Evolutionary conservation across 2,329 filamentous ascomycete genomes (phyloP), one percentile per base, ranked within the genome.

Genomic region (Colletotrichum sp.): DNA sequence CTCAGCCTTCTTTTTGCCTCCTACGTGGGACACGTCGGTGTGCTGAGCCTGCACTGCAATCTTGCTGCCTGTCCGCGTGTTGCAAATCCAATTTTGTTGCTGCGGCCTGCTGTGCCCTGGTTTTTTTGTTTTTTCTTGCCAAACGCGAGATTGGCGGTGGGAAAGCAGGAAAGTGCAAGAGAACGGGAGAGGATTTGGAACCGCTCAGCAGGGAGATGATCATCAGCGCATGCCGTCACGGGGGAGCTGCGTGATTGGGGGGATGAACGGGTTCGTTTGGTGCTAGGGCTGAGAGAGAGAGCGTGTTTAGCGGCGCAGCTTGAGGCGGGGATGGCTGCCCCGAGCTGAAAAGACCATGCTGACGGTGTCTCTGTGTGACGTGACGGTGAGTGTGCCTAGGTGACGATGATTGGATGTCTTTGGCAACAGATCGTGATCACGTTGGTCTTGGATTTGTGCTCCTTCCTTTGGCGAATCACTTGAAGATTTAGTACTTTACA

Each of bases 1-100:
- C 43, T 48, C 43, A 48, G 43, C 43, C 55, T 60, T 60, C 24
- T 30, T 60, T 59, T 59, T 28, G n/a, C 55, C 24, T 28, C 4
- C 59, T n/a, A 7, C 60, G 26, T 14, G 3, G 26, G 60, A 28
- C 30, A 43, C 26, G 13, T 21, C 4, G 60, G 30, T 36, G 7
- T 12, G 43, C 16, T 26, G 26, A 18, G 6, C 13, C 36, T 66
- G 24, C 64, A 66, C 64, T 66, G 64, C 64, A 66, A 66, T 66
- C 48, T 43, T 48, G 39, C 64, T 66, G 64, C 64, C 64, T 66
- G 28, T 14, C 16, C 4, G 39, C 34, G 60, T 21, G 26, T 57
- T 57, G 59, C 59, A 61, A 18, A 61, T 32, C 59, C 32, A 18
- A 18, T 18, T 30, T 60, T 18, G 2, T 39, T 65, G 36, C 36